Conservation (phyloP, 768 basidiomycete genomes). For the Boletus coccyginus region DNA sequence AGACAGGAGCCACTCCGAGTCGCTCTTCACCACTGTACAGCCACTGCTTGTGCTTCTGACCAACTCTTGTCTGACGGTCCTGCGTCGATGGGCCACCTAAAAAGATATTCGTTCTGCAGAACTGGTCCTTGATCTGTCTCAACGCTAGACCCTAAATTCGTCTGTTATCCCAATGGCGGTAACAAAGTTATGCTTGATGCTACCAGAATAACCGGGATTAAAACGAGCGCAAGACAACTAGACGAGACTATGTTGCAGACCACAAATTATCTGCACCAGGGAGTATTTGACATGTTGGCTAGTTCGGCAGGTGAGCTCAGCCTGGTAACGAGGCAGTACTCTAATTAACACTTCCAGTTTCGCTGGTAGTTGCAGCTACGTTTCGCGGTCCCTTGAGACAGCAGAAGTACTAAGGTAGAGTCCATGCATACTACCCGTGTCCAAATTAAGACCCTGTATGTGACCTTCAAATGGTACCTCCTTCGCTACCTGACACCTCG, state of each 20-base stretch:
- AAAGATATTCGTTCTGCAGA: too few relatives aligned
- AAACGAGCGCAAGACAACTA: background rate
- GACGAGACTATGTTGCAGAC: too few relatives aligned
- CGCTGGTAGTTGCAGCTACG: background rate
- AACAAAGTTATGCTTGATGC: background rate
- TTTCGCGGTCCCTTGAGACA: background rate
- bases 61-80: too few relatives aligned
- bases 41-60: constrained; percentile 3
- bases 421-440: background rate
- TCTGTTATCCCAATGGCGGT: background rate
- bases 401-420: background rate
- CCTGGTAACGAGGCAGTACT: background rate
- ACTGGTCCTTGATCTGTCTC: too few relatives aligned
- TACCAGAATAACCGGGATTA: background rate
- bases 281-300: background rate
- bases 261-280: background rate
- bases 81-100: too few relatives aligned
- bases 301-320: background rate
- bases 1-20: constrained; percentile 24
- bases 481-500: background rate
- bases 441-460: background rate
- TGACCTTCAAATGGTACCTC: background rate
- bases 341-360: background rate
- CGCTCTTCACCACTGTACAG: constrained; percentile 5
- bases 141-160: too few relatives aligned